A percentile compares a stretch with the other conserved stretches of the same genome.
Conservation (phyloP, 768 basidiomycete species). For the Tulasnella sp. region DNA sequence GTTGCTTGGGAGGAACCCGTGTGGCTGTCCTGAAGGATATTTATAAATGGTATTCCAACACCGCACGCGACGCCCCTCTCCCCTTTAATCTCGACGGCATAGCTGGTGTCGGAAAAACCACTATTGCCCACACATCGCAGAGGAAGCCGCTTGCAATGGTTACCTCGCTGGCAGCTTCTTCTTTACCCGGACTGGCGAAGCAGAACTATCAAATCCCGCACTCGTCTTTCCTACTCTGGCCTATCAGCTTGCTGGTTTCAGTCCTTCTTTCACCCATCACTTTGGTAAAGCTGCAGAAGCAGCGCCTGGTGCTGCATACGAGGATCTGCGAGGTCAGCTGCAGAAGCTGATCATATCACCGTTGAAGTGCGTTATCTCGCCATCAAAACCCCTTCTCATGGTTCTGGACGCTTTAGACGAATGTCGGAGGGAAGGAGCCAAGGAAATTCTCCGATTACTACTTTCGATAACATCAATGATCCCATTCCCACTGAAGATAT, state of each 20-base stretch:
- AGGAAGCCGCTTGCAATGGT: conserved; percentile 18
- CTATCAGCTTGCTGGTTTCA: conserved; percentile 24
- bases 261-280: background rate
- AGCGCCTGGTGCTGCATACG: background rate
- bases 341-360: conserved; percentile 19
- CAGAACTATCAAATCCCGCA: conserved; percentile 19
- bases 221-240: conserved; percentile 30
- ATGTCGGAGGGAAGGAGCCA: conserved; percentile 19
- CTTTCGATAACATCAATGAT: conserved; percentile 17
- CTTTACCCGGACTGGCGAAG: conserved; percentile 24
- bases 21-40: background rate
- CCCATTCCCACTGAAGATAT: conserved; percentile 26
- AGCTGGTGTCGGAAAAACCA: conserved; percentile 33
- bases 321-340: conserved; percentile 22
- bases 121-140: conserved; percentile 31
- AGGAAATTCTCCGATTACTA: conserved; percentile 23
- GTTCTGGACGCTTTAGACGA: conserved; percentile 34
- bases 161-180: conserved; percentile 30
- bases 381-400: conserved; percentile 22
- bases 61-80: conserved; percentile 12
- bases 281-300: conserved; percentile 12
- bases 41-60: background rate
- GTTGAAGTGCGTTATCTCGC: background rate
- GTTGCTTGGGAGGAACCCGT: background rate
- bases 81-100: conserved; percentile 28